Base-by-base conservation (phyloP, 2,329 filamentous ascomycete species). In the Fusarium miscanthi region DNA sequence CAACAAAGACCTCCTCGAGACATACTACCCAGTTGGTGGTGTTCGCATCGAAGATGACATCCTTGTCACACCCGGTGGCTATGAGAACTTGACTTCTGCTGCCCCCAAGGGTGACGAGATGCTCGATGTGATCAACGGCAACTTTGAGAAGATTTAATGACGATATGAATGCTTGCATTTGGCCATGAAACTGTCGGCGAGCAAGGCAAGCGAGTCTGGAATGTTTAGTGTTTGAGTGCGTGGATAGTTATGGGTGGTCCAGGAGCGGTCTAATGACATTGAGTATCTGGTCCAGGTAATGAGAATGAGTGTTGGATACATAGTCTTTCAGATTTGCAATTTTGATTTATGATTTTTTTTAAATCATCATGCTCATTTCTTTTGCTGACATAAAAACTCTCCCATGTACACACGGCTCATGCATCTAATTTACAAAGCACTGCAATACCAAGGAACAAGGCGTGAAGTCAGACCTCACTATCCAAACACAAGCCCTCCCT, bases 41-140 rank as follows among this genome's bases (percentile, higher is more conserved):
- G 94, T 97, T 31, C 89, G 96, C 51, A 97, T 98, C 69, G 96
- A 99, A 83, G 94, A 98, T 78, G 93, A 95, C 80, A 88, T 98
- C 42, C 85, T 96, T 27, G 90, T 98, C 52, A 96, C 92, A 3
- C 86, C 92, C 68, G 85, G 88, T 30, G 94, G 95, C 0, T 90
- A 90, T 76, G 94, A 98, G 82, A 97, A 97, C 78, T 79, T 98
- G 79, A 97, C 94, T 3, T 87, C 88, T 3, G 73, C 71, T 23
- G 92, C 92, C 35, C 93, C 93, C 1, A 97, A 97, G 84, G 89
- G 90, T 4, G 86, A 92, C 58, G 91, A 94, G 78, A 83, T 94
- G 76, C 83, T 94, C 78, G 85, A 86, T 69, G 85, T 93, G 53
- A 88, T 92, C 57, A 88, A 87, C 59, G 81, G 81, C 11, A 77